Conservation (phyloP, 768 basidiomycete genomes). For the Suillus sp. region DNA sequence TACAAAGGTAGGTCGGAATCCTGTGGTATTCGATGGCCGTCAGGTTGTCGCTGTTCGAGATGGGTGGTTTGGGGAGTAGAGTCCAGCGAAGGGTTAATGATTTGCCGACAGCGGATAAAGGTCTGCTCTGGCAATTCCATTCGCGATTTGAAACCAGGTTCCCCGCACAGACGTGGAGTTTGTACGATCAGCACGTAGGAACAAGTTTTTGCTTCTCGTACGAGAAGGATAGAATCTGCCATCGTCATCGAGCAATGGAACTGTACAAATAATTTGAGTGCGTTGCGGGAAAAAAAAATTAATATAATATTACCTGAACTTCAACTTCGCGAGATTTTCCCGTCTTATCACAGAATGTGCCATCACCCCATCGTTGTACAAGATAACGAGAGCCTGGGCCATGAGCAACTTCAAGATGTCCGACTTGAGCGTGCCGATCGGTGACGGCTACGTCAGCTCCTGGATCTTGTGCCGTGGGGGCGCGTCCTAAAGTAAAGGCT, state of each 20-base stretch:
- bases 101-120: conserved; percentile 77
- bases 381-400: conserved; percentile 87
- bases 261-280: conserved; percentile 40
- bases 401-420: conserved; percentile 76
- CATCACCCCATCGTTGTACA: conserved; percentile 88
- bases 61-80: conserved; percentile 26
- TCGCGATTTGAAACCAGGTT: conserved; percentile 88
- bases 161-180: conserved; percentile 90
- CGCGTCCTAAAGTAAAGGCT: conserved; percentile 76
- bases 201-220: conserved; percentile 94
- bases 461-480: conserved; percentile 58
- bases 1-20: conserved; percentile 60
- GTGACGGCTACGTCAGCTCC: conserved; percentile 67
- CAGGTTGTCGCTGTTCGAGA: conserved; percentile 31
- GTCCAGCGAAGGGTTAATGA: conserved; percentile 43
- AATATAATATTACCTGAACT: conserved; percentile 70
- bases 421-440: conserved; percentile 62
- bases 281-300: conserved; percentile 9
- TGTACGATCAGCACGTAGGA: conserved; percentile 93
- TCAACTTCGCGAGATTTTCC: conserved; percentile 87
- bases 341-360: conserved; percentile 92
- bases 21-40: conserved; percentile 39
- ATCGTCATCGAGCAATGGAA: conserved; percentile 97
- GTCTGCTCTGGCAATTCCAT: conserved; percentile 67
- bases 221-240: conserved; percentile 85